Percentiles rank a stretch among this genome's conserved stretches.
phyloP scores from a whole-genome alignment of 2,329 filamentous ascomycete species.

The Neonectria faginata region DNA sequence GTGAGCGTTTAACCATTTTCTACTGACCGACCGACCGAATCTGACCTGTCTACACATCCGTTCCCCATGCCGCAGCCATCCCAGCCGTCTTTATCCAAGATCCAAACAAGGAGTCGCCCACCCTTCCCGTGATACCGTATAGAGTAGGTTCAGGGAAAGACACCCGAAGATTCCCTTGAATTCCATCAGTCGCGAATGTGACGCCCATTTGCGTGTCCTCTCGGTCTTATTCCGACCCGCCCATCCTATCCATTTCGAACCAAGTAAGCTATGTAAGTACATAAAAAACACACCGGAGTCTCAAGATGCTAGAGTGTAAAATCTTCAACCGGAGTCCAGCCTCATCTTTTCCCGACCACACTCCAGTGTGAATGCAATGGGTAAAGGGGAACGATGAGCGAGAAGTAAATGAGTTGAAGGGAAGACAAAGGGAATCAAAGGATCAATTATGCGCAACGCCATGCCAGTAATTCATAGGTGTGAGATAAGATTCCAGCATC shows the following conservation, averaged over 20 bases:
- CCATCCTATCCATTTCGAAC: conserved; percentile 26
- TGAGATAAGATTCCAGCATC: not conserved
- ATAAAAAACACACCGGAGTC: conserved; percentile 25
- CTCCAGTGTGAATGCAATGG: conserved; percentile 26
- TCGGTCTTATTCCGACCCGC: conserved; percentile 19
- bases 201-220: conserved; percentile 11
- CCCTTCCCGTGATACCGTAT: conserved; percentile 43
- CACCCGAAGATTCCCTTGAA: conserved; percentile 30
- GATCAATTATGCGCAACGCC: conserved; percentile 34
- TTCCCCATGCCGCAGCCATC: conserved; percentile 24
- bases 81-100: conserved; percentile 22
- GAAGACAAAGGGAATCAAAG: conserved; percentile 17
- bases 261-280: conserved; percentile 21
- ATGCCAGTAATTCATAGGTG: conserved; percentile 22
- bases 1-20: conserved; percentile 33
- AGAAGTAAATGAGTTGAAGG: conserved; percentile 29
- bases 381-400: conserved; percentile 27
- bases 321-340: conserved; percentile 12
- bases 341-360: conserved; percentile 19
- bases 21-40: conserved; percentile 24
- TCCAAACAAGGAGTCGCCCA: conserved; percentile 23
- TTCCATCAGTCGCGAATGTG: conserved; percentile 10
- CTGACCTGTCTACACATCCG: conserved; percentile 22
- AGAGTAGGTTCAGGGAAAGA: conserved; percentile 38
- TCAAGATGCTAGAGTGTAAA: not conserved